Percentiles rank a stretch among this genome's conserved stretches.
Conservation (phyloP, 140 eudicot genomes). For the Cichorium intybus region DNA sequence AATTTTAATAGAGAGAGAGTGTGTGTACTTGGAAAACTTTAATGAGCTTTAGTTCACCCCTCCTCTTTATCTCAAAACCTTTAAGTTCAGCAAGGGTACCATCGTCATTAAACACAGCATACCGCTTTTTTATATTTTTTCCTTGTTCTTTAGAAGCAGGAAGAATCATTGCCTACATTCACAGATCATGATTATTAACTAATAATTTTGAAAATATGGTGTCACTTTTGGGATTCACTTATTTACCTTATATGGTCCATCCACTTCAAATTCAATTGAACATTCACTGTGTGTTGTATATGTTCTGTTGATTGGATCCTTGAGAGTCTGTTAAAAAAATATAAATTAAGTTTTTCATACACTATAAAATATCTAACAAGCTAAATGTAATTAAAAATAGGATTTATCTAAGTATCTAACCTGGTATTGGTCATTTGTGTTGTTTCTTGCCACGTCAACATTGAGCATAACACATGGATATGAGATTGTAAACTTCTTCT, state of each 20-base stretch:
- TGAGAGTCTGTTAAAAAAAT: conserved; percentile 66
- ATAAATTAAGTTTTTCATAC: neutral
- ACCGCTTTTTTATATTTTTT: conserved; percentile 84
- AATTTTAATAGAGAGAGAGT: conserved; percentile 11
- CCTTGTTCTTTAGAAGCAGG: conserved; percentile 99
- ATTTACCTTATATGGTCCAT: conserved; percentile 96
- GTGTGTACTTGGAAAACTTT: conserved; percentile 92
- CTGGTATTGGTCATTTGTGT: conserved; percentile 99
- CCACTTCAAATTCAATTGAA: conserved; percentile 99
- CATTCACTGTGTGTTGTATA: conserved; percentile 91
- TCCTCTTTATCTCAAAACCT: conserved; percentile 98
- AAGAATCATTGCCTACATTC: conserved; percentile 91
- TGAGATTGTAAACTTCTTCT: conserved; percentile 89
- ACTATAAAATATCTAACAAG: neutral
- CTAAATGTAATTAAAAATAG: neutral
- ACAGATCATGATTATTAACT: conserved; percentile 17
- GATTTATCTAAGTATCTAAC: conserved; percentile 27
- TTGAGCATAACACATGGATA: conserved; percentile 99
- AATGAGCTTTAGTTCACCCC: conserved; percentile 99
- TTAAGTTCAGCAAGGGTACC: conserved; percentile 99
- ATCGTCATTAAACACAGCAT: conserved; percentile 98
- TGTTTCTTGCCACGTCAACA: conserved; percentile 94
- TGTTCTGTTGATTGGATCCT: conserved; percentile 73
- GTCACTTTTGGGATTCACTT: conserved; percentile 1
- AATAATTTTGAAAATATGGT: neutral